Conservation (phyloP, 176 grass and related monocot species). For the Olyra latifolia region DNA sequence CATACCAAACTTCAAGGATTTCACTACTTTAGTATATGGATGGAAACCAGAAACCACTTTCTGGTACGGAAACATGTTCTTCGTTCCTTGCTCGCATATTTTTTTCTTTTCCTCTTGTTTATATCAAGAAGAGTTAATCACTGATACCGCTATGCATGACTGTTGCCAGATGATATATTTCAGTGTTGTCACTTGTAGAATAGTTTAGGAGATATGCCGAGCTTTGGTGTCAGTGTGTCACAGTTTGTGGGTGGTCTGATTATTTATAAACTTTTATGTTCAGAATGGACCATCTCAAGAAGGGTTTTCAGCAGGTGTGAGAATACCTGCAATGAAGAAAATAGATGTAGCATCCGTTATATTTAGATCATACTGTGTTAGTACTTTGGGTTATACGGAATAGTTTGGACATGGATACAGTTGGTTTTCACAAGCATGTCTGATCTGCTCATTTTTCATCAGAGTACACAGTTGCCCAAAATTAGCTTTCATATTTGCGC, state of each 20-base stretch:
- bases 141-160: constrained; percentile 1
- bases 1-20: not conserved
- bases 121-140: not conserved
- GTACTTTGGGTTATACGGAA: not conserved
- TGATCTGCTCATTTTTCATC: not conserved
- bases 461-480: not conserved
- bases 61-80: not conserved
- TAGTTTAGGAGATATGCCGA: not conserved
- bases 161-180: not conserved
- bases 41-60: not conserved
- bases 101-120: not conserved
- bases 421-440: not conserved
- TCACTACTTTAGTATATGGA: not conserved
- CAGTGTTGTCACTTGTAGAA: not conserved
- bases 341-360: not conserved
- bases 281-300: not conserved
- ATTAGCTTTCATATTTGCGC: not conserved
- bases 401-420: not conserved
- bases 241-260: not conserved
- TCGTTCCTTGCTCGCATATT: not conserved
- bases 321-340: not conserved
- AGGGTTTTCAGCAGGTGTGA: not conserved
- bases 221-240: not conserved
- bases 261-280: not conserved
- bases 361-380: not conserved